Evolutionary conservation across 2,329 filamentous ascomycete species (phyloP), one percentile per base, ranked within the genome.

Genomic region (Sphaerulina vaccinii): DNA sequence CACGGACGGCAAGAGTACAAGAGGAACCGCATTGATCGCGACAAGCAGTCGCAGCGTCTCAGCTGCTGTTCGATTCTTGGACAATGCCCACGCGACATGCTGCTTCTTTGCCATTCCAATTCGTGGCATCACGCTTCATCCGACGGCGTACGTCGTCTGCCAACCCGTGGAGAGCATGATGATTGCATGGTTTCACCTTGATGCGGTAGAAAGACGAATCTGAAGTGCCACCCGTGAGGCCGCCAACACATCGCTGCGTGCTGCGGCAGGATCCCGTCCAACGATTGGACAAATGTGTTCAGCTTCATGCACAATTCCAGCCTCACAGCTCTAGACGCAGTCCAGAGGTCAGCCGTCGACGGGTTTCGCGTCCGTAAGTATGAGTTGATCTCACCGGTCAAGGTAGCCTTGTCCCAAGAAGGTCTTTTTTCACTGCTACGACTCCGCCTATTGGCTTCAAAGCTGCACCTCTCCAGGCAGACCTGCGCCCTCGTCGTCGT

Each of bases 211-310:
- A 35, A 35, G 32, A 5, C 13, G 32, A 35, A 5, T 35, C 11
- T 35, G 32, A n/a, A 15, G 11, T 15, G 5, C 13, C 32, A n/a
- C 13, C 13, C 6, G 16, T 35, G 6, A 35, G 32, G 32, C 33
- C 21, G 43, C 43, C 43, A 46, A 46, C 33, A 47, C 44, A 47
- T 29, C 22, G 37, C 35, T 27, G 44, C 44, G n/a, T n/a, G n/a
- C 44, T 27, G 6, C 16, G 21, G 44, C 29, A 38, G 44, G 44
- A 35, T 27, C 22, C 21, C 15, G 23, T 22, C 15, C 19, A 47
- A 38, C 15, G 44, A 47, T 47, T 47, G 44, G 44, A 47, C 35
- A 9, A 22, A 33, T 21, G 23, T 21, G n/a, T 33, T 38, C 44
- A 38, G 44, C 44, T 47, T 38, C 44, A 35, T 37, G 29, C 35